These are phyloP conservation scores for Aspergillus indologenus DNA, from an alignment of 495 filamentous ascomycete genomes.

Conservation along the genomic window DNA sequence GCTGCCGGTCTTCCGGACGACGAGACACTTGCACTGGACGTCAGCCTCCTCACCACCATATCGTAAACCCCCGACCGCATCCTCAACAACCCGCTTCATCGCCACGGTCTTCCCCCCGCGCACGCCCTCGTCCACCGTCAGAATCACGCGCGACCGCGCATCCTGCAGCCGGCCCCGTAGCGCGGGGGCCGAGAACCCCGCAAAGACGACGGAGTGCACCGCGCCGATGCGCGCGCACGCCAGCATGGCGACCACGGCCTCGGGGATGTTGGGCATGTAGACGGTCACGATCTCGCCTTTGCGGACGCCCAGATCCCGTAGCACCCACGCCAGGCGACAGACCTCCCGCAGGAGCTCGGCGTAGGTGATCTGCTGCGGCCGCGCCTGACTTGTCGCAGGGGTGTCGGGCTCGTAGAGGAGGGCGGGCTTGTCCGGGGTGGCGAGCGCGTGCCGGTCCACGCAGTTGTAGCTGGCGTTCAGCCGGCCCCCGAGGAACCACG, in stretches of 20 bases:
- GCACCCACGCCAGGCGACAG: slow-evolving; percentile 64
- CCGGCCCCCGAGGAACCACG: slow-evolving; percentile 74
- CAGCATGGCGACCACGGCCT: slow-evolving; percentile 68
- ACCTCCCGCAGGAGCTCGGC: slow-evolving; percentile 65
- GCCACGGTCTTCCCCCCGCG: slow-evolving; percentile 57
- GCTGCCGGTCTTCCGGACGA: too few species aligned
- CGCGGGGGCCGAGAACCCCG: slow-evolving; percentile 71
- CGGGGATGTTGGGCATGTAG: slow-evolving; percentile 90
- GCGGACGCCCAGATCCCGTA: slow-evolving; percentile 69
- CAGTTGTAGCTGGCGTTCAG: slow-evolving; percentile 60
- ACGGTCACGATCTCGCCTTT: slow-evolving; percentile 76
- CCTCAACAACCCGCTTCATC: slow-evolving; percentile 50
- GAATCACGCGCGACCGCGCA: slow-evolving; percentile 38
- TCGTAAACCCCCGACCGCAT: too few species aligned
- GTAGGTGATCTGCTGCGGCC: slow-evolving; percentile 50
- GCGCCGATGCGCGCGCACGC: slow-evolving; percentile 72
- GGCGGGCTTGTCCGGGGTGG: slow-evolving; percentile 59
- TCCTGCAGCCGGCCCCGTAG: slow-evolving; percentile 55
- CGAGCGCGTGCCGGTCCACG: slow-evolving; percentile 71
- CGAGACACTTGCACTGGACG: neutral
- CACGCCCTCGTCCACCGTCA: slow-evolving; percentile 53
- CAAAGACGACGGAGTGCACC: slow-evolving; percentile 82
- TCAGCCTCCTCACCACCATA: too few species aligned
- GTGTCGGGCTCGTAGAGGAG: slow-evolving; percentile 76
- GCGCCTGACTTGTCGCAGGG: slow-evolving; percentile 56